Evolutionary conservation across 257 asterid genomes (phyloP), one percentile per base, ranked within the genome.

Genomic region (Striga asiatica): DNA sequence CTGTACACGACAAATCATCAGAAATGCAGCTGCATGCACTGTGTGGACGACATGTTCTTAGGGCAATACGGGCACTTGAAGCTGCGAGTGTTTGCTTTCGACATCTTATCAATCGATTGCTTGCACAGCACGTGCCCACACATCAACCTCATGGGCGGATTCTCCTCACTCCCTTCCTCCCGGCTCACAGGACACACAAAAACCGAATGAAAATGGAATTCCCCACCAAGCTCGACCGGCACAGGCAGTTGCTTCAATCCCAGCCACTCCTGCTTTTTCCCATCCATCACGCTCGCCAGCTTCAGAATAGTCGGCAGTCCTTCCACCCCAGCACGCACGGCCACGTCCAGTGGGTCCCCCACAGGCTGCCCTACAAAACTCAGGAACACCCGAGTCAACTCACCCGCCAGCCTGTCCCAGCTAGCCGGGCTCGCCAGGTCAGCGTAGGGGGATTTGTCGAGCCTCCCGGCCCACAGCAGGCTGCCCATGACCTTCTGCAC

Each of bases 51-150:
- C 7, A 58, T 34, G 20, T 32, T 29, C 3, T 1, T 8, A 29
- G 69, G 69, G 53, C 78, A 72, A 47, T 53, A 69, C 1, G 82
- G 68, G 46, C 95, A 85, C 65, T 79, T 79, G 74, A 85, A 85
- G 72, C 22, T n/a, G 0, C 71, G 69, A 0, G 67, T 57, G 37
- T 59, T 58, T 37, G 66, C 60, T 62, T 73, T 81, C 1, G 80
- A 71, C 9, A 79, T 64, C 27, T 58, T 71, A 35, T 55, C 28
- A 14, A 84, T 74, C 8, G 88, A 75, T 38, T 79, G 72, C 71
- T 67, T 73, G 81, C 93, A 77, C 24, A 82, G 67, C 52, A 77
- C 84, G 42, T 84, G 92, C 11, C 92, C 88, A 46, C 95, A 81
- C 0, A 82, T 80, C 70, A 84, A 35, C 49, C 75, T 7, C 95